Percentiles rank a stretch among this genome's conserved stretches.
Conservation (phyloP, 495 filamentous ascomycete genomes). For the Aspergillus asperescens region DNA sequence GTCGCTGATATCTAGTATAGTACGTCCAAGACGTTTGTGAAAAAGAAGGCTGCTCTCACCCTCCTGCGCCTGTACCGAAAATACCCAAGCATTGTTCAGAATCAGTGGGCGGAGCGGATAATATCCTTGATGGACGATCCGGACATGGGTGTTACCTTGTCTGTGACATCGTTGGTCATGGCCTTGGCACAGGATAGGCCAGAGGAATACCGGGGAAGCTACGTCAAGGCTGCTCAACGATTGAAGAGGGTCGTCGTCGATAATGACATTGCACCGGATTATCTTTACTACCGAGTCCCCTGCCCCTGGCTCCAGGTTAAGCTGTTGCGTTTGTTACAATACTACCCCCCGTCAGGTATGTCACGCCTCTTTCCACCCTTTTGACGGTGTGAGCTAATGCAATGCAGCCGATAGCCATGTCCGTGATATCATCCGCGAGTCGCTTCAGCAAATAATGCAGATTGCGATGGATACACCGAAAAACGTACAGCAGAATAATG, state of each 20-base stretch:
- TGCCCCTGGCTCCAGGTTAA: constrained; percentile 99
- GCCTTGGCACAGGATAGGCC: constrained; percentile 87
- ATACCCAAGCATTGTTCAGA: constrained; percentile 84
- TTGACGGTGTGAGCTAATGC: constrained; percentile 13
- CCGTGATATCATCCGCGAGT: constrained; percentile 86
- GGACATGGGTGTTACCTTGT: constrained; percentile 91
- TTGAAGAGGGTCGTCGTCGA: constrained; percentile 87
- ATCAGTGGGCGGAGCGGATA: constrained; percentile 95
- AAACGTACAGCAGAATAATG: constrained; percentile 99
- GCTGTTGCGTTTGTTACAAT: constrained; percentile 82
- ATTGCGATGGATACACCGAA: constrained; percentile 89
- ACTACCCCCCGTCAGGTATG: constrained; percentile 90
- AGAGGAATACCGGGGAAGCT: constrained; percentile 89
- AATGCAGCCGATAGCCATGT: constrained; percentile 80
- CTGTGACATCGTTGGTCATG: constrained; percentile 96
- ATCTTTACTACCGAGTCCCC: constrained; percentile 97
- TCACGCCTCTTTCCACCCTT: neutral
- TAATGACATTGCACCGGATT: constrained; percentile 79
- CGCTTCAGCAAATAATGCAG: constrained; percentile 83
- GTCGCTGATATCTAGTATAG: constrained; percentile 40
- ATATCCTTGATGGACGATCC: constrained; percentile 97
- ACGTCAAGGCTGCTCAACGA: constrained; percentile 84
- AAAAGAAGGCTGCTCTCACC: constrained; percentile 97
- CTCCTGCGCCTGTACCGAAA: constrained; percentile 95
- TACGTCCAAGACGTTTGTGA: constrained; percentile 95